Base-by-base conservation (phyloP, 2,329 filamentous ascomycete species). In the Epichloe gansuensis region DNA sequence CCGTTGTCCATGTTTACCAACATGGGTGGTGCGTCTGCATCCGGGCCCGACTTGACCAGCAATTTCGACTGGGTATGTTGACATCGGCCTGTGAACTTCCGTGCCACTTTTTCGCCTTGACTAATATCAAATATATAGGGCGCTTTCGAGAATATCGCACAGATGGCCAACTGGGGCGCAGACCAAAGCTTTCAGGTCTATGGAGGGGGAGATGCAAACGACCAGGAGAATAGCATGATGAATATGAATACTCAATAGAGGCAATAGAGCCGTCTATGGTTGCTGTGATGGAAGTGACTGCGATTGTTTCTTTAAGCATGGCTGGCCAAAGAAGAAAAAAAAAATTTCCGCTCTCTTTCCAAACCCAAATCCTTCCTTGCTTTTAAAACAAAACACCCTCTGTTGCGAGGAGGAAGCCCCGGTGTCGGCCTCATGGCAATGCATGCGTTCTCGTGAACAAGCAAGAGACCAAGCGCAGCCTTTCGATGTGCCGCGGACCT, bases 61-160 rank as follows among this genome's bases (percentile, higher is more conserved):
- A 78, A 74, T 47, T 77, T 81, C 60, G 77, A 81, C 64, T 81
- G 78, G 78, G 78, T 80, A 70, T 63, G 76, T 60, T 31, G 7
- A 11, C 3, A 13, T 13, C 21, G 4, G 25, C 7, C 42, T 38
- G 5, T 17, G 31, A 31, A 31, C 31, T 31, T 27, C 34, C 11
- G 38, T n/a, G 40, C 11, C 11, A 34, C 12, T 40, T 34, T 13
- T 13, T 4, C 11, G 9, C 21, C 25, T 17, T 12, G 38, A 41
- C 21, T 49, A 41, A 31, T 17, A 13, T n/a, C 31, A 23, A 21
- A 44, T 38, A 9, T 34, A 81, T 3, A 46, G 78, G 73, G 74
- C 43, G 73, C 75, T 12, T 75, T 81, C 47, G 77, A 81, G 54
- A 79, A 72, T 49, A 81, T 75, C 55, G 72, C 77, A 0, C 78